Percentiles rank a stretch among this genome's conserved stretches.
phyloP scores from a whole-genome alignment of 2,329 filamentous ascomycete genomes.

The Fusarium austroafricanum region DNA sequence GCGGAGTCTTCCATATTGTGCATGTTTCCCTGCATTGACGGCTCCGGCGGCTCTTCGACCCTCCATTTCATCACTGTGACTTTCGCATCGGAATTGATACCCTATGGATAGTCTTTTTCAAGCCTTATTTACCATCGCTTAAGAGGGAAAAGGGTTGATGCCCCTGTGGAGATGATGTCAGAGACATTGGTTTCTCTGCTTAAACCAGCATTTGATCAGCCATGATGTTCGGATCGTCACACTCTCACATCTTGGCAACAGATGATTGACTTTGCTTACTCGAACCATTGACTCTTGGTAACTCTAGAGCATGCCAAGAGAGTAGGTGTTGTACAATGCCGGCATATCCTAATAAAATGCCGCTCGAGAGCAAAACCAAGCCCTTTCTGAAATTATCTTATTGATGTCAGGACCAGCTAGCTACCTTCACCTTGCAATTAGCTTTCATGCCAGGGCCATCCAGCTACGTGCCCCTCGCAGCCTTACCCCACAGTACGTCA shows the following conservation, averaged over 20 bases:
- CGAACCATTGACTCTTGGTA: neutral
- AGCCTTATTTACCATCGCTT: neutral
- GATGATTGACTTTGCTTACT: neutral
- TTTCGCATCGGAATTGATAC: neutral
- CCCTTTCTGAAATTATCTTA: too few species aligned
- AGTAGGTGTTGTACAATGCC: neutral
- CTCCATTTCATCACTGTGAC: neutral
- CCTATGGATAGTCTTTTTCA: neutral
- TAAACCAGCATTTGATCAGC: conserved; percentile 3
- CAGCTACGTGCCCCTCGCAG: conserved; percentile 14
- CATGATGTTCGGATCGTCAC: neutral
- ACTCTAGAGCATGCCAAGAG: neutral
- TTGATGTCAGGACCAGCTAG: too few species aligned
- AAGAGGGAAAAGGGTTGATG: neutral
- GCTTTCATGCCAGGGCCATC: conserved; percentile 1
- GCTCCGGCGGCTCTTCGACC: neutral
- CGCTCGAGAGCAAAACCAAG: neutral
- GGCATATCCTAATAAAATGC: neutral
- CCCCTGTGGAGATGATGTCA: conserved; percentile 36
- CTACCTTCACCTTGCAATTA: neutral
- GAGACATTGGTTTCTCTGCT: neutral
- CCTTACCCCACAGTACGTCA: conserved; percentile 43
- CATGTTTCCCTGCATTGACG: conserved; percentile 15
- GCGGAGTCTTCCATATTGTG: conserved; percentile 4
- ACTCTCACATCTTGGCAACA: neutral